A percentile compares a stretch with the other conserved stretches of the same genome.
These are phyloP conservation scores for Alternaria atra DNA, from an alignment of 2,329 filamentous ascomycete genomes.

Conservation along the genomic window DNA sequence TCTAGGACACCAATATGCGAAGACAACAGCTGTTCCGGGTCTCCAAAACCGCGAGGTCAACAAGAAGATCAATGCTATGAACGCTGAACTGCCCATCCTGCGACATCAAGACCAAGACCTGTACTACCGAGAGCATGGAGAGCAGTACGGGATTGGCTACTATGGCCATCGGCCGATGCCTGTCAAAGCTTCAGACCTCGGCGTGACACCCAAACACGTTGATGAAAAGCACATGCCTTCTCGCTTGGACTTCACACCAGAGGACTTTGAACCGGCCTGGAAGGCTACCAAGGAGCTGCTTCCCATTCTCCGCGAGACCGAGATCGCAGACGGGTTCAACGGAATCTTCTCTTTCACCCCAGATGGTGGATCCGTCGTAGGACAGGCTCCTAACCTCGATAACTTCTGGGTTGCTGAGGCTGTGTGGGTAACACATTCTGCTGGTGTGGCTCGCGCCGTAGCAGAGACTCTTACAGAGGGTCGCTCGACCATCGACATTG, in stretches of 20 bases:
- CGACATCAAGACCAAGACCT: conserved; percentile 71
- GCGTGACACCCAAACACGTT: conserved; percentile 62
- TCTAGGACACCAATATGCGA: conserved; percentile 70
- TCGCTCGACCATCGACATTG: conserved; percentile 64
- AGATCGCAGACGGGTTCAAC: conserved; percentile 70
- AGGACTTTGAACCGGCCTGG: conserved; percentile 71
- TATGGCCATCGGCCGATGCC: conserved; percentile 72
- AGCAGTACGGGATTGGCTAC: conserved; percentile 69
- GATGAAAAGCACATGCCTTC: conserved; percentile 71
- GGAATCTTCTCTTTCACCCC: conserved; percentile 73
- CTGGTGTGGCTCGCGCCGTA: conserved; percentile 68
- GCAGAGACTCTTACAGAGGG: conserved; percentile 68
- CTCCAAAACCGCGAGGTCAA: conserved; percentile 54
- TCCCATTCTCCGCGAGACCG: conserved; percentile 60
- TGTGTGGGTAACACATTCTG: conserved; percentile 73
- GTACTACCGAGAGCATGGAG: conserved; percentile 72
- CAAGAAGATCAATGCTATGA: conserved; percentile 56
- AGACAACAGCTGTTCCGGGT: conserved; percentile 64
- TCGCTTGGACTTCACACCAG: conserved; percentile 65
- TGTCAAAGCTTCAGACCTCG: conserved; percentile 64
- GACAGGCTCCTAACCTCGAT: conserved; percentile 65
- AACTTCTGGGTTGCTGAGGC: conserved; percentile 72
- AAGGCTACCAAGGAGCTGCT: conserved; percentile 64
- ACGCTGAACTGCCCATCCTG: conserved; percentile 65
- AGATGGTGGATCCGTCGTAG: conserved; percentile 68